These are phyloP conservation scores for Pichia thaimueangensis DNA, from an alignment of 805 yeast genomes.

Conservation along the genomic window DNA sequence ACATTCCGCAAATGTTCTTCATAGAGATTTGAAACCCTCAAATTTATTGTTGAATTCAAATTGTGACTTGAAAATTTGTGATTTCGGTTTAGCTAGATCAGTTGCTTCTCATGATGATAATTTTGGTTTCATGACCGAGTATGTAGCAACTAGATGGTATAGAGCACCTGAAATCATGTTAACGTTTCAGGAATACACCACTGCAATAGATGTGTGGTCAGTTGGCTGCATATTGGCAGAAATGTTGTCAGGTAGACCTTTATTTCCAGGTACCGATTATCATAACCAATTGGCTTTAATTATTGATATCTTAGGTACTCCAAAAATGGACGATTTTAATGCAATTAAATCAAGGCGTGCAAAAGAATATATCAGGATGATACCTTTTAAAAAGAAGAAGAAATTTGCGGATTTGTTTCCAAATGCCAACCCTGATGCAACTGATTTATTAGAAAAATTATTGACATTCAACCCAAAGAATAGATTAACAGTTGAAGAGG, in stretches of 20 bases:
- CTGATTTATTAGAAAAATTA: constrained; percentile 63
- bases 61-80: constrained; percentile 91
- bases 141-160: constrained; percentile 97
- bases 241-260: constrained; percentile 75
- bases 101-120: constrained; percentile 59
- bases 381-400: constrained; percentile 64
- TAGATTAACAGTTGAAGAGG: constrained; percentile 78
- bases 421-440: constrained; percentile 53
- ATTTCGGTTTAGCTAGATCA: constrained; percentile 82
- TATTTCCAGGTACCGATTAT: constrained; percentile 92
- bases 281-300: constrained; percentile 84
- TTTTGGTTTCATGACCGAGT: constrained; percentile 86
- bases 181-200: constrained; percentile 86
- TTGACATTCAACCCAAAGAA: constrained; percentile 77
- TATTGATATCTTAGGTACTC: constrained; percentile 83
- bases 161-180: constrained; percentile 97
- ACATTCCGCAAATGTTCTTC: constrained; percentile 91
- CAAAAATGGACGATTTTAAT: constrained; percentile 69
- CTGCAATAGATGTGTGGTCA: constrained; percentile 95
- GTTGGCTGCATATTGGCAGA: constrained; percentile 96
- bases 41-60: constrained; percentile 82
- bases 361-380: constrained; percentile 74
- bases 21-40: constrained; percentile 87
- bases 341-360: constrained; percentile 77
- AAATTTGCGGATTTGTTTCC: constrained; percentile 49